These are phyloP conservation scores for Claviceps lovelessii DNA, from an alignment of 2,329 filamentous ascomycete species.

Conservation along the genomic window DNA sequence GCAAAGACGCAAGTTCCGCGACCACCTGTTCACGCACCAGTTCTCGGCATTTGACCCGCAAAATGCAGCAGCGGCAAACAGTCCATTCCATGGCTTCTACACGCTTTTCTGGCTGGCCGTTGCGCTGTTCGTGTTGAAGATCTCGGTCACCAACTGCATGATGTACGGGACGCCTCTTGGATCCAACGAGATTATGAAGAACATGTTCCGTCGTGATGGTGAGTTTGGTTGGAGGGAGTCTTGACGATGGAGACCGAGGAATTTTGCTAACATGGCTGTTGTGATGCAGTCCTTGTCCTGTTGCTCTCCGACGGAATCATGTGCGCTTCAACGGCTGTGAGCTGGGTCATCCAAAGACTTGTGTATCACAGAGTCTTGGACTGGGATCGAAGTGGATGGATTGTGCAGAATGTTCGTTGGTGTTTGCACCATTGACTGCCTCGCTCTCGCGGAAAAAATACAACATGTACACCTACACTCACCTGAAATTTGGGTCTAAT, in stretches of 20 bases:
- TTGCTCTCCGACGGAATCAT: slow-evolving; percentile 54
- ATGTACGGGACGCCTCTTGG: slow-evolving; percentile 55
- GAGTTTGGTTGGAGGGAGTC: slow-evolving; percentile 2
- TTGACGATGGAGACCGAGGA: not conserved
- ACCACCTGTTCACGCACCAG: slow-evolving; percentile 55
- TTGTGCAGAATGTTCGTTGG: slow-evolving; percentile 48
- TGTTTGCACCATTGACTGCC: not conserved
- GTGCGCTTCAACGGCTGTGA: slow-evolving; percentile 50
- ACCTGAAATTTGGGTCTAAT: not conserved
- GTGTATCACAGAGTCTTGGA: slow-evolving; percentile 45
- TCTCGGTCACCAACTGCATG: slow-evolving; percentile 54
- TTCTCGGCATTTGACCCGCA: slow-evolving; percentile 64
- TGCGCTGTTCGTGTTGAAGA: slow-evolving; percentile 49
- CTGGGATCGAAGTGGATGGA: slow-evolving; percentile 58
- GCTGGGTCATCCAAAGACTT: slow-evolving; percentile 48
- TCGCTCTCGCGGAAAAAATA: too few relatives aligned
- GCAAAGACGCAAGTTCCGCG: slow-evolving; percentile 21
- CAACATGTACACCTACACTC: not conserved
- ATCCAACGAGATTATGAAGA: slow-evolving; percentile 54
- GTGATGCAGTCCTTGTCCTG: slow-evolving; percentile 32
- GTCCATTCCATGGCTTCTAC: slow-evolving; percentile 66
- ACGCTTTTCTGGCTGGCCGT: slow-evolving; percentile 65
- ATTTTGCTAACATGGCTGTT: not conserved
- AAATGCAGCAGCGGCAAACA: slow-evolving; percentile 48
- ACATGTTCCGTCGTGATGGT: slow-evolving; percentile 46